phyloP scores from a whole-genome alignment of 164 flowering plant genomes.

The Tetracentron sinense region DNA sequence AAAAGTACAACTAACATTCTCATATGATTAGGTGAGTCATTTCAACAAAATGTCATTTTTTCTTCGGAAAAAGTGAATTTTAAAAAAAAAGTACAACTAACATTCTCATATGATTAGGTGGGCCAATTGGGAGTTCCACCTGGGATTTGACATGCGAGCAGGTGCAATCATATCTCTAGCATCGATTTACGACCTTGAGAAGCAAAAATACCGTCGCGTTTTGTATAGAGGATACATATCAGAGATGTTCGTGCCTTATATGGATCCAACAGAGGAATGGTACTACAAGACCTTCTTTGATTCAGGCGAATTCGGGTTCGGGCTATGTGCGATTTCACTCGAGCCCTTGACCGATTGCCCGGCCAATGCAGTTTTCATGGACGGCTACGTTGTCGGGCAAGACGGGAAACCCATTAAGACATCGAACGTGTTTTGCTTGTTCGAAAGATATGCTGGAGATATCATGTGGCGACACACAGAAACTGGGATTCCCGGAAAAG shows the following conservation, averaged over 20 bases:
- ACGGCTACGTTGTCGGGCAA: no score
- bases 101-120: constrained; percentile 24
- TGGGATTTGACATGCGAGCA: constrained; percentile 45
- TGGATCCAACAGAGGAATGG: constrained; percentile 57
- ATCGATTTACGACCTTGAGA: constrained; percentile 28
- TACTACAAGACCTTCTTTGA: constrained; percentile 51
- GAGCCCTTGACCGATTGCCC: no score
- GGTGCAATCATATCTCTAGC: constrained; percentile 47
- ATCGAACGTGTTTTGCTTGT: no score
- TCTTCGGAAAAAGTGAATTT: no score
- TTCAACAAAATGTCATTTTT: no score
- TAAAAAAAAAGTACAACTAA: no score
- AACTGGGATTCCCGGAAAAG: constrained; percentile 20
- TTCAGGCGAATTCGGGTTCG: constrained; percentile 53
- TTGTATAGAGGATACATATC: constrained; percentile 53
- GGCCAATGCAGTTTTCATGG: no score
- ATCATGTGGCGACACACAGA: constrained; percentile 52
- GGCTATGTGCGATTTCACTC: constrained; percentile 25
- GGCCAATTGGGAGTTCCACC: constrained; percentile 54
- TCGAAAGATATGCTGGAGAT: constrained; percentile 36
- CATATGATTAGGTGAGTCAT: no score
- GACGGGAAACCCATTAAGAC: no score
- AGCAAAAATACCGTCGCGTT: constrained; percentile 27
- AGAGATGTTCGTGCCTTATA: constrained; percentile 60
- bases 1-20: no score